Evolutionary conservation across 805 yeast genomes (phyloP).

Genomic region (Candida ipomoeae): DNA sequence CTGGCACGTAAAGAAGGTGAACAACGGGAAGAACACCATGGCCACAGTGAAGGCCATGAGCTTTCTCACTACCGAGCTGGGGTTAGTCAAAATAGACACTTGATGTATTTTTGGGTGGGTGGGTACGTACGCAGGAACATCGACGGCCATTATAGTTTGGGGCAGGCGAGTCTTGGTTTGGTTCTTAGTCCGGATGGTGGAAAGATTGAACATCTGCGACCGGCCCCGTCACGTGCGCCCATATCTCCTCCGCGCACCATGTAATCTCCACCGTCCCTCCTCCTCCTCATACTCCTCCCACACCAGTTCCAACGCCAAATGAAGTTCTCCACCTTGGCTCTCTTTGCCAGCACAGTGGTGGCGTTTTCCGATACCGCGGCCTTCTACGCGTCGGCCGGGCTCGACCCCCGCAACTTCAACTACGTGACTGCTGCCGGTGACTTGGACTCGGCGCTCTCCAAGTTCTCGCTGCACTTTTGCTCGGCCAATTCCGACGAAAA

Average conservation of each 20-base stretch:
- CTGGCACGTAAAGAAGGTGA: conserved; percentile 56
- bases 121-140: conserved; percentile 20
- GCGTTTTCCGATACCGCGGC: conserved; percentile 20
- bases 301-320: conserved; percentile 2
- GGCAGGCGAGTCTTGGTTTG: background rate
- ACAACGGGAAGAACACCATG: conserved; percentile 66
- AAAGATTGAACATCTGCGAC: background rate
- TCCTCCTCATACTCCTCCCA: background rate
- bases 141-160: conserved; percentile 13
- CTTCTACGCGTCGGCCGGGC: conserved; percentile 11
- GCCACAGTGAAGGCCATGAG: conserved; percentile 70
- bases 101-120: background rate
- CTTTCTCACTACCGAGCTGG: conserved; percentile 60
- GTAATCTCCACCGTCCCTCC: background rate
- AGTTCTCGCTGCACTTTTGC: conserved; percentile 20
- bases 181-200: no score
- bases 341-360: conserved; percentile 13
- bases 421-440: conserved; percentile 23
- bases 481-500: conserved; percentile 10
- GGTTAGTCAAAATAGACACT: conserved; percentile 1
- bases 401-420: conserved; percentile 9
- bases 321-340: conserved; percentile 15
- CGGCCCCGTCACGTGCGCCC: conserved; percentile 11
- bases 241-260: conserved; percentile 4
- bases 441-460: conserved; percentile 17